Conservation (phyloP, 352 stramenopile species). For the Pythium scleroteichum region DNA sequence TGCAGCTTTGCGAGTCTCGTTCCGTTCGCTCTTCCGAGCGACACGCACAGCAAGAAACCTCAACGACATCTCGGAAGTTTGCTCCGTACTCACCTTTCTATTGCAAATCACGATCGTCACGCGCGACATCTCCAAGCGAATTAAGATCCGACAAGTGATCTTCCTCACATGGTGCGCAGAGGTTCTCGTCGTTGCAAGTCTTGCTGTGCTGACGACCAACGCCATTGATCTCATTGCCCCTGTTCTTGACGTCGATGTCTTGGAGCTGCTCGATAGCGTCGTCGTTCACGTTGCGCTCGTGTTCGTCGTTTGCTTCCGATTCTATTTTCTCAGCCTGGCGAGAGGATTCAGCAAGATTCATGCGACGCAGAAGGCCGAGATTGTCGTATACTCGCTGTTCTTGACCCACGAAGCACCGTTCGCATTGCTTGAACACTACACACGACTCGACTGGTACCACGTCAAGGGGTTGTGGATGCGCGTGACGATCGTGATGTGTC, state of each 20-base stretch:
- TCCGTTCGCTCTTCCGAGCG: conserved; percentile 8
- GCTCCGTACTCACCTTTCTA: conserved; percentile 35
- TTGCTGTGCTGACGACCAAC: background rate
- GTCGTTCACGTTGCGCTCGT: conserved; percentile 26
- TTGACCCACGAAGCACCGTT: conserved; percentile 7
- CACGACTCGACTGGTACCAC: conserved; percentile 1
- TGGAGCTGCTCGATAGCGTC: conserved; percentile 25
- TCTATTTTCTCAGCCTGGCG: conserved; percentile 33
- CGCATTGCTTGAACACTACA: background rate
- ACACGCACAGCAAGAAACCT: conserved; percentile 17
- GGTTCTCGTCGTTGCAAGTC: conserved; percentile 19
- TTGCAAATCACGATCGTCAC: conserved; percentile 36
- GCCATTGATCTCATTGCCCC: conserved; percentile 22
- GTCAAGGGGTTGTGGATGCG: background rate
- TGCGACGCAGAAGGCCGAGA: conserved; percentile 1
- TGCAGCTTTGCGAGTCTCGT: conserved; percentile 20
- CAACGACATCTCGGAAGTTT: conserved; percentile 34
- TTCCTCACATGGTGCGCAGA: conserved; percentile 10
- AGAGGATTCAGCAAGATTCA: conserved; percentile 8
- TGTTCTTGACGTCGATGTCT: conserved; percentile 4
- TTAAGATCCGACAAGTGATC: conserved; percentile 27
- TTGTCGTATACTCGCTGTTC: conserved; percentile 4
- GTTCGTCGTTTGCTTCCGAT: conserved; percentile 38
- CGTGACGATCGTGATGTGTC: conserved; percentile 3
- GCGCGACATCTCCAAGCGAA: conserved; percentile 27